phyloP scores from a whole-genome alignment of 257 asterid species.

The Buddleja alternifolia region DNA sequence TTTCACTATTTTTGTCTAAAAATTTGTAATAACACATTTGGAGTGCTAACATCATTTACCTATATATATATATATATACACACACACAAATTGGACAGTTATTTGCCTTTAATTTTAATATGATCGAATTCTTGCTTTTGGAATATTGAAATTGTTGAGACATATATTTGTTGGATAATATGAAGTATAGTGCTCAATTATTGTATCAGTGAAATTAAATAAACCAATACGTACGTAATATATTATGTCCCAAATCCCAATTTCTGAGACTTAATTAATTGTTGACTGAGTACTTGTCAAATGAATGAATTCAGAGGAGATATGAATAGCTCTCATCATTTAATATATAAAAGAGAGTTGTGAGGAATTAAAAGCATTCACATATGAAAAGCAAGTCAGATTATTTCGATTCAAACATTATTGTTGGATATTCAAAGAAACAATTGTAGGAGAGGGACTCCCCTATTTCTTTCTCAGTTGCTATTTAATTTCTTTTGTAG shows the following conservation, averaged over 20 bases:
- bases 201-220: slow-evolving; percentile 6
- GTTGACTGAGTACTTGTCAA: slow-evolving; percentile 23
- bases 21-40: no score
- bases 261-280: no score
- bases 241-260: no score
- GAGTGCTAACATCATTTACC: no score
- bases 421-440: slow-evolving; percentile 6
- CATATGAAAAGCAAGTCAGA: slow-evolving; percentile 32
- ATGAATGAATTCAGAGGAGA: slow-evolving; percentile 24
- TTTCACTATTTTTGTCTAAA: no score
- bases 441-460: slow-evolving; percentile 1
- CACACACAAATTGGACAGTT: no score
- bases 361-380: slow-evolving; percentile 34
- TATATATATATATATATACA: no score
- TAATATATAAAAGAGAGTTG: background rate
- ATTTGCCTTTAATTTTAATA: background rate
- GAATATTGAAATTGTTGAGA: no score
- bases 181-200: no score
- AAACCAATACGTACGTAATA: no score
- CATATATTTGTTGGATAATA: no score
- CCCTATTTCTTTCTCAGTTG: background rate
- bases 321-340: background rate
- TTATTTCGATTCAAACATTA: slow-evolving; percentile 13
- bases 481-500: background rate
- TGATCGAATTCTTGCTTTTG: no score